A percentile compares a stretch with the other conserved stretches of the same genome.
These are phyloP conservation scores for Chrysopogon serrulatus DNA, from an alignment of 176 grass and related monocot genomes.

Conservation along the genomic window DNA sequence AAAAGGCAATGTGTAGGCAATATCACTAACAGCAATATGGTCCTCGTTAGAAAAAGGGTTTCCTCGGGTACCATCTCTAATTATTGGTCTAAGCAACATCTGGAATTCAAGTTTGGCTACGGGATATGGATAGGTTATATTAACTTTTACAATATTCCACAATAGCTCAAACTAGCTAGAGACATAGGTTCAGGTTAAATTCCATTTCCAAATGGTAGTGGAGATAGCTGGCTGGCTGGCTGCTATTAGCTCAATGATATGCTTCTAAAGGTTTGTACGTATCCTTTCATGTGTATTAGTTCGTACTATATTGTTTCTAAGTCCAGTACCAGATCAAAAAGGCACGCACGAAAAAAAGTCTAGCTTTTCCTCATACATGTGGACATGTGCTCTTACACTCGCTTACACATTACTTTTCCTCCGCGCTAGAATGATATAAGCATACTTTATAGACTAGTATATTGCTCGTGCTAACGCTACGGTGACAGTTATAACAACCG, in stretches of 20 bases:
- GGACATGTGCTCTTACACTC: background rate
- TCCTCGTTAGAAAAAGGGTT: background rate
- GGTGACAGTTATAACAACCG: no score
- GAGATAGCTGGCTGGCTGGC: constrained; percentile 2
- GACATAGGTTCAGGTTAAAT: constrained; percentile 16
- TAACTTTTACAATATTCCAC: constrained; percentile 4
- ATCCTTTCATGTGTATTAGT: constrained; percentile 11
- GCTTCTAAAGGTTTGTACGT: background rate
- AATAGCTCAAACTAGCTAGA: background rate
- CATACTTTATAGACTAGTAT: no score
- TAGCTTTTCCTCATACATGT: constrained; percentile 11
- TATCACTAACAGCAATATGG: background rate
- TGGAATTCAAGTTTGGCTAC: constrained; percentile 22
- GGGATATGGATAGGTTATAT: background rate
- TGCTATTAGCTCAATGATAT: constrained; percentile 30
- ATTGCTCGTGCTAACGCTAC: no score
- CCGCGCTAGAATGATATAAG: no score
- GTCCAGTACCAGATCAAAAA: background rate
- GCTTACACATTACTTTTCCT: background rate
- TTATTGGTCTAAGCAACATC: constrained; percentile 14
- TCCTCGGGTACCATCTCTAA: background rate
- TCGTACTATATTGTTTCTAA: constrained; percentile 12
- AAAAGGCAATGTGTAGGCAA: background rate
- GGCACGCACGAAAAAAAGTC: background rate
- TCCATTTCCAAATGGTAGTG: constrained; percentile 28